phyloP scores from a whole-genome alignment of 768 basidiomycete genomes.

The Psilocybe sp. region DNA sequence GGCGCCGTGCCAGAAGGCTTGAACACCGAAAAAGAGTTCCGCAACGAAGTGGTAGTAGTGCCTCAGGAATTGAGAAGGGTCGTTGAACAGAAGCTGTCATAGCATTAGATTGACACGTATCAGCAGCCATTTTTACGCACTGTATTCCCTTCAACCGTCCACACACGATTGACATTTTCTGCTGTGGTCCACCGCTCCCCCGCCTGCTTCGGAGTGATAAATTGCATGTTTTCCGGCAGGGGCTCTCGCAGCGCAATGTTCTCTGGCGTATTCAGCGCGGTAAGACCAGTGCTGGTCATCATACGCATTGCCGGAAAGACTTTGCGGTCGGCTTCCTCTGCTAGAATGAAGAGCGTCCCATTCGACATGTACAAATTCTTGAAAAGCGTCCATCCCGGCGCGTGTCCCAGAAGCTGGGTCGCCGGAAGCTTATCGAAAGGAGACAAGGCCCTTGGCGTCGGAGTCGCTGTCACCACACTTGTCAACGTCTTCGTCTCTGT shows the following conservation, averaged over 20 bases:
- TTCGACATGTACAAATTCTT: constrained; percentile 83
- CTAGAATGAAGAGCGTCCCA: constrained; percentile 72
- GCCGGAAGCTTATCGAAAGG: constrained; percentile 36
- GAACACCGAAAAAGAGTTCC: constrained; percentile 73
- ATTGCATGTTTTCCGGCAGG: constrained; percentile 56
- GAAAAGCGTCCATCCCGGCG: constrained; percentile 85
- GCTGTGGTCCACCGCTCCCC: constrained; percentile 52
- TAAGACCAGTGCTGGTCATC: constrained; percentile 69
- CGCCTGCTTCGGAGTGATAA: constrained; percentile 62
- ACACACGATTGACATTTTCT: constrained; percentile 44
- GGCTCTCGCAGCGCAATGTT: constrained; percentile 70
- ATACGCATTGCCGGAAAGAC: constrained; percentile 43
- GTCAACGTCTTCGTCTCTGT: constrained; percentile 9
- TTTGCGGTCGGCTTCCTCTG: constrained; percentile 16
- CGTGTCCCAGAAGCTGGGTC: constrained; percentile 60
- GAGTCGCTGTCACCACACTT: constrained; percentile 2
- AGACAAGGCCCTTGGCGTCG: constrained; percentile 13
- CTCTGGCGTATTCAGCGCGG: constrained; percentile 56
- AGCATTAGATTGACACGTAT: neutral
- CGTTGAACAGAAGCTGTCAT: constrained; percentile 56
- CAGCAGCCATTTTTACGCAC: constrained; percentile 30
- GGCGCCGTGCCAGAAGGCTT: constrained; percentile 71
- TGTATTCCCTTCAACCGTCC: constrained; percentile 70
- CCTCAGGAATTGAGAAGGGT: constrained; percentile 72
- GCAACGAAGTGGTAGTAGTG: constrained; percentile 90